A percentile compares a stretch with the other conserved stretches of the same genome.
Evolutionary conservation across 1,284 basidiomycete species (phyloP).

Genomic region (Inonotus hispidus): DNA sequence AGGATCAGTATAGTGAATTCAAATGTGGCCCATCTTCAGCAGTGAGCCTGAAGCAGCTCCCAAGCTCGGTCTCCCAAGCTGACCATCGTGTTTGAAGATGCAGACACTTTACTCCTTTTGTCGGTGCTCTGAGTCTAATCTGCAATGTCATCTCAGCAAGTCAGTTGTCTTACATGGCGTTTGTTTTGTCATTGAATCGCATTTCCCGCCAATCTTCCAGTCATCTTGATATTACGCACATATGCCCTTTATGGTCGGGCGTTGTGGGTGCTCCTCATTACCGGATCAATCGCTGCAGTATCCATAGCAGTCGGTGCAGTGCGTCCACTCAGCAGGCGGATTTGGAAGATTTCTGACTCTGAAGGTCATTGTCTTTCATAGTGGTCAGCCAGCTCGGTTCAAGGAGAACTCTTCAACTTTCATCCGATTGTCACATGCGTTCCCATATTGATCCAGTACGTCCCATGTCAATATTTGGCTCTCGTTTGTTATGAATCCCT

Average conservation of each 20-base stretch:
- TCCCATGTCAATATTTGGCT: neutral
- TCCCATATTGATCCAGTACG: slow-evolving; percentile 13
- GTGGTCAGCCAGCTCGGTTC: slow-evolving; percentile 14
- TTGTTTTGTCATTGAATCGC: neutral
- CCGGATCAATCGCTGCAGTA: slow-evolving; percentile 3
- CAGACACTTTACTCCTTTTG: slow-evolving; percentile 14
- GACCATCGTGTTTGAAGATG: slow-evolving; percentile 8
- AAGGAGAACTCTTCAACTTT: slow-evolving; percentile 16
- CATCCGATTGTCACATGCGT: slow-evolving; percentile 11
- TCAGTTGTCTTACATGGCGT: neutral
- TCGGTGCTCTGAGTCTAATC: slow-evolving; percentile 13
- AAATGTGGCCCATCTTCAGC: neutral
- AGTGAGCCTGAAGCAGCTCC: neutral
- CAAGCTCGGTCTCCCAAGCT: neutral
- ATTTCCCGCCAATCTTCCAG: neutral
- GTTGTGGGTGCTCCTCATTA: slow-evolving; percentile 13
- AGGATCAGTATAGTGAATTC: neutral
- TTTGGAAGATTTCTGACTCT: neutral
- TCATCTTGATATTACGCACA: slow-evolving; percentile 16
- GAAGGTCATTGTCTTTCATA: neutral
- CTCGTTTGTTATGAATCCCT: neutral
- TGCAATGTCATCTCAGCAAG: slow-evolving; percentile 14
- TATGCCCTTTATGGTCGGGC: slow-evolving; percentile 15
- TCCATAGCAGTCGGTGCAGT: slow-evolving; percentile 12
- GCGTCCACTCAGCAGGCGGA: neutral